Evolutionary conservation across 176 grass and related monocot genomes (phyloP).

Genomic region (Melocanna baccifera): DNA sequence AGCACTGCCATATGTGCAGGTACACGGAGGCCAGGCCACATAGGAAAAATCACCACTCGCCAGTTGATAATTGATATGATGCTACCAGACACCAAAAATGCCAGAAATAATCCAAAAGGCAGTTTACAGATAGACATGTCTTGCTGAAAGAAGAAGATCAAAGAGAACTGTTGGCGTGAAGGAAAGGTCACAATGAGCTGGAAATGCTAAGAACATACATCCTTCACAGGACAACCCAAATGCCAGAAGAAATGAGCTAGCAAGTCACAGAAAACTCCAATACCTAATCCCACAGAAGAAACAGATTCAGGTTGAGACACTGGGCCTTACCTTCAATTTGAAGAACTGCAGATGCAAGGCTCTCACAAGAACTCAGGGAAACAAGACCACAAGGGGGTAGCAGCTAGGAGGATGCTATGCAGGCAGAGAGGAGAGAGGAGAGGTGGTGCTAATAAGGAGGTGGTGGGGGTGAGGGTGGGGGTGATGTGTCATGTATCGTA

Average conservation of each 20-base stretch:
- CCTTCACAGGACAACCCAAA: not conserved
- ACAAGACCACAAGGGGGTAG: not conserved
- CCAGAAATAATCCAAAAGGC: not conserved
- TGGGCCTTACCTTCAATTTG: slow-evolving; percentile 17
- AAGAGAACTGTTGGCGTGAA: not conserved
- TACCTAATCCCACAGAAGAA: not conserved
- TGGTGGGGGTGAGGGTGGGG: not conserved
- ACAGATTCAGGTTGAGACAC: not conserved
- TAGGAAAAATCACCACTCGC: slow-evolving; percentile 3
- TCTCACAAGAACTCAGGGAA: not conserved
- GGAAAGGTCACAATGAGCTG: not conserved
- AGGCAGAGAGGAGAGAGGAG: not conserved
- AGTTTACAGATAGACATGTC: slow-evolving; percentile 10
- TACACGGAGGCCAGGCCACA: not conserved
- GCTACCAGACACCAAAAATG: not conserved
- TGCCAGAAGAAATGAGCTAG: not conserved
- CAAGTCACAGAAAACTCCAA: not conserved
- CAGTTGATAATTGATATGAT: not conserved
- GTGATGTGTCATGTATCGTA: not conserved
- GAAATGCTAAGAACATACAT: not conserved
- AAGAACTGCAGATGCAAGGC: not conserved
- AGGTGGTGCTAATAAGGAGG: slow-evolving; percentile 25
- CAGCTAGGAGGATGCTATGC: not conserved
- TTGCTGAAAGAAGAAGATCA: not conserved
- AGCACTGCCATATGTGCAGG: not conserved